A percentile compares a stretch with the other conserved stretches of the same genome.
phyloP scores from a whole-genome alignment of 2,329 filamentous ascomycete genomes.

The Nemania sp. region DNA sequence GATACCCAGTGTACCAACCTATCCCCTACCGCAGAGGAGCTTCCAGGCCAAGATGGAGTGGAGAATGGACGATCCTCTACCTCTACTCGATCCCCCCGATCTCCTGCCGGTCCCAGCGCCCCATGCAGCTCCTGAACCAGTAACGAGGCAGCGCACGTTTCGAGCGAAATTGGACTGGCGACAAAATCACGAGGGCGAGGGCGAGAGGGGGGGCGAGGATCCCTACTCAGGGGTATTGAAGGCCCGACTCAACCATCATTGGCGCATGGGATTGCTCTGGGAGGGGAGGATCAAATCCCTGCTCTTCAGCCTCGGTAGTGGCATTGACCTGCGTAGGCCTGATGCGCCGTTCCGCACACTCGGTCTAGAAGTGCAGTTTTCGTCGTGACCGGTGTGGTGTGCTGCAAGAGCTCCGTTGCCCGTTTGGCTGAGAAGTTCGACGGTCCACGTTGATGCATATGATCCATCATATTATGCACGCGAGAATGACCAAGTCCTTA shows the following conservation, averaged over 20 bases:
- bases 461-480: background rate
- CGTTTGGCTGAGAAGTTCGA: background rate
- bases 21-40: conserved; percentile 45
- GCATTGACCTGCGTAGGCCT: conserved; percentile 75
- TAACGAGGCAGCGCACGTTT: conserved; percentile 48
- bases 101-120: conserved; percentile 1
- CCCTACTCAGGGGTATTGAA: conserved; percentile 87
- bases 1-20: conserved; percentile 24
- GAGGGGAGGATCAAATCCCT: conserved; percentile 91
- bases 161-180: conserved; percentile 58
- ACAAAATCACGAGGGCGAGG: conserved; percentile 17
- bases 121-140: background rate
- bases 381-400: conserved; percentile 55
- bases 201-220: conserved; percentile 49
- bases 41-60: conserved; percentile 60
- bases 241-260: conserved; percentile 84
- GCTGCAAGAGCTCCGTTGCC: conserved; percentile 36
- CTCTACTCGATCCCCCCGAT: conserved; percentile 11
- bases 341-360: conserved; percentile 79
- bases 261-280: conserved; percentile 86
- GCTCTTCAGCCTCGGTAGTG: conserved; percentile 87
- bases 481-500: background rate
- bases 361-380: conserved; percentile 82
- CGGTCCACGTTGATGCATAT: background rate
- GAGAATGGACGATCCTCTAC: conserved; percentile 36